Conservation (phyloP, 2,329 filamentous ascomycete species). For the Diaporthe nobilis region DNA sequence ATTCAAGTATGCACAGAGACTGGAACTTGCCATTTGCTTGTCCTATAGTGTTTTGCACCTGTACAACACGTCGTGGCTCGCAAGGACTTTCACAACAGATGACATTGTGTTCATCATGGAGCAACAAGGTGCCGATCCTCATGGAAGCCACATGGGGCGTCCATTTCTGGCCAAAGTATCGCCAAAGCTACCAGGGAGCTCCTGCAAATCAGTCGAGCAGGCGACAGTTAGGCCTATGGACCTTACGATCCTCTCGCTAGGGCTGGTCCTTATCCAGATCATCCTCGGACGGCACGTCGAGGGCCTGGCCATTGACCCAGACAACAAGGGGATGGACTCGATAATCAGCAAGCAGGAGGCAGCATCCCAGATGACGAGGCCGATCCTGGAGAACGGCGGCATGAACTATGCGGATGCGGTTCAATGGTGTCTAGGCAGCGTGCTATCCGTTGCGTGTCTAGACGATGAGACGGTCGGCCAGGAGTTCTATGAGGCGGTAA, state of each 20-base stretch:
- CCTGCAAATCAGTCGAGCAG: neutral
- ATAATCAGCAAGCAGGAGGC: conserved; percentile 9
- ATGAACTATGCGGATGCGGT: conserved; percentile 15
- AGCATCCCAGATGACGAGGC: conserved; percentile 3
- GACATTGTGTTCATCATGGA: conserved; percentile 31
- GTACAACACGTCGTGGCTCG: conserved; percentile 40
- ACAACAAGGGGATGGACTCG: conserved; percentile 13
- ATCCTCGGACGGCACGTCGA: conserved; percentile 14
- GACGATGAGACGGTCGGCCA: conserved; percentile 23
- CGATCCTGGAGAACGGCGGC: conserved; percentile 22
- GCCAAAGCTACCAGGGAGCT: neutral
- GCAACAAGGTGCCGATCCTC: neutral
- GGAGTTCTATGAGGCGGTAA: conserved; percentile 23
- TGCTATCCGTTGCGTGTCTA: conserved; percentile 8
- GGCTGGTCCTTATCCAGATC: conserved; percentile 29
- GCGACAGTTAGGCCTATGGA: conserved; percentile 21
- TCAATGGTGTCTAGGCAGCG: conserved; percentile 20
- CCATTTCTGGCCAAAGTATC: conserved; percentile 1
- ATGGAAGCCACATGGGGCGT: neutral
- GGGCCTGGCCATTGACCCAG: conserved; percentile 2
- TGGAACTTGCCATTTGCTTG: conserved; percentile 31
- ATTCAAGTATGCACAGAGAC: conserved; percentile 27
- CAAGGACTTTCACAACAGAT: conserved; percentile 34
- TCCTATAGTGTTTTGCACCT: conserved; percentile 39
- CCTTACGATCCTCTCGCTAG: conserved; percentile 10